Evolutionary conservation across 352 stramenopile genomes (phyloP), one percentile per base, ranked within the genome.

Genomic region (Pythium rishiriense): DNA sequence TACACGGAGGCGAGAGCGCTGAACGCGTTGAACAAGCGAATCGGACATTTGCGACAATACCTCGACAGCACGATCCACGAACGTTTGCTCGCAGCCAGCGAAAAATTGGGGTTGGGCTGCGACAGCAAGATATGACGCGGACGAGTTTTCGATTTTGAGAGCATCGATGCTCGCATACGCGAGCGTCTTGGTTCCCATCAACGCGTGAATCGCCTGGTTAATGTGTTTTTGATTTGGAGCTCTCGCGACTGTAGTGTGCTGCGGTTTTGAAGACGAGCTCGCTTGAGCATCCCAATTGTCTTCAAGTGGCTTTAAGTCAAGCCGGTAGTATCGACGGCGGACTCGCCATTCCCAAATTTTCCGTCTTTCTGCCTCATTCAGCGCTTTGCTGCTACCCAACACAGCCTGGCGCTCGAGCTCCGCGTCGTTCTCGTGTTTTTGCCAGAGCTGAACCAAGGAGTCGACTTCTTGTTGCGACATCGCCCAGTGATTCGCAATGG

Each of bases 221-320:
- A 81, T 57, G 58, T 87, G 87, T 47, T 83, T 83, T n/a, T 73
- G 64, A 33, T 76, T 87, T 33, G 69, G 28, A n/a, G 58, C 29
- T 37, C 58, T 29, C 17, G 25, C 48, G 28, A 2, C 25, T 11
- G 33, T 22, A 0, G 12, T 8, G 41, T 49, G 9, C 6, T 31
- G 14, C 22, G n/a, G 24, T 24, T 54, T 28, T 3, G 14, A n/a
- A n/a, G 28, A 35, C 17, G 28, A 14, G 51, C n/a, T 49, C 42
- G 31, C n/a, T 22, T 6, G 46, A n/a, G 14, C 3, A 17, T 17
- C 9, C 1, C 14, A 17, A 43, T 43, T 45, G 28, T 52, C 43
- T 35, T 62, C 54, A 0, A 58, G 45, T 21, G 54, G 42, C 2
- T 35, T 39, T 25, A 62, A 29, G 3, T 57, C 28, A 24, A 66